These are phyloP conservation scores for Ceratocystis albifundus DNA, from an alignment of 2,329 filamentous ascomycete species.

Conservation along the genomic window DNA sequence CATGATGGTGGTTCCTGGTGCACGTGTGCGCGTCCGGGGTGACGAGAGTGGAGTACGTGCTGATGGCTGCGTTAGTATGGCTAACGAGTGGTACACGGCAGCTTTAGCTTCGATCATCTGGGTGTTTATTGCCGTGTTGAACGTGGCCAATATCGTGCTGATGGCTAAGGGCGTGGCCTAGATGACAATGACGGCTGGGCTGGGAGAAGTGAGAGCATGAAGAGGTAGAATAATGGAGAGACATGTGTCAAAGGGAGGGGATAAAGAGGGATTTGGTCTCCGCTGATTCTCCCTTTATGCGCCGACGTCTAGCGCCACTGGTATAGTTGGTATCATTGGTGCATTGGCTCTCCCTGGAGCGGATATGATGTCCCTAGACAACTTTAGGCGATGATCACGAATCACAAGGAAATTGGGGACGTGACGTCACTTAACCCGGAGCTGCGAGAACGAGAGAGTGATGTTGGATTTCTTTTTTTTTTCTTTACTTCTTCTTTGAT, in stretches of 20 bases:
- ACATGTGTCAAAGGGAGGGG: not conserved
- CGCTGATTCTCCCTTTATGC: not conserved
- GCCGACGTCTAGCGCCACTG: not conserved
- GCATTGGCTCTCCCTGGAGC: not conserved
- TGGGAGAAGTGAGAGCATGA: not conserved
- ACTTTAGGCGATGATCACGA: not conserved
- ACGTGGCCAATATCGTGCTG: conserved; percentile 58
- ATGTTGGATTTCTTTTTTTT: conserved; percentile 3
- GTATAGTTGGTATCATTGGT: not conserved
- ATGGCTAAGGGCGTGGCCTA: conserved; percentile 33
- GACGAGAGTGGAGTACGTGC: conserved; percentile 24
- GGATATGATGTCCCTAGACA: not conserved
- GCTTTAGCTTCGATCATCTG: conserved; percentile 50
- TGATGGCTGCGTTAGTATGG: conserved; percentile 45
- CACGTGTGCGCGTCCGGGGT: conserved; percentile 29
- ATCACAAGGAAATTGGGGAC: too few species aligned
- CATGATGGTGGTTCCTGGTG: conserved; percentile 56
- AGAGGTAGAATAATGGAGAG: too few species aligned
- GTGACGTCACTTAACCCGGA: too few species aligned
- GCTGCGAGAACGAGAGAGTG: not conserved
- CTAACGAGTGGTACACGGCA: conserved; percentile 56
- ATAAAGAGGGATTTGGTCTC: not conserved
- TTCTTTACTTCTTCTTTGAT: not conserved
- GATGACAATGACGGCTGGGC: not conserved
- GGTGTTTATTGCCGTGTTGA: conserved; percentile 65